Evolutionary conservation across 257 asterid genomes (phyloP), one percentile per base, ranked within the genome.

Genomic region (Gardenia jasminoides): DNA sequence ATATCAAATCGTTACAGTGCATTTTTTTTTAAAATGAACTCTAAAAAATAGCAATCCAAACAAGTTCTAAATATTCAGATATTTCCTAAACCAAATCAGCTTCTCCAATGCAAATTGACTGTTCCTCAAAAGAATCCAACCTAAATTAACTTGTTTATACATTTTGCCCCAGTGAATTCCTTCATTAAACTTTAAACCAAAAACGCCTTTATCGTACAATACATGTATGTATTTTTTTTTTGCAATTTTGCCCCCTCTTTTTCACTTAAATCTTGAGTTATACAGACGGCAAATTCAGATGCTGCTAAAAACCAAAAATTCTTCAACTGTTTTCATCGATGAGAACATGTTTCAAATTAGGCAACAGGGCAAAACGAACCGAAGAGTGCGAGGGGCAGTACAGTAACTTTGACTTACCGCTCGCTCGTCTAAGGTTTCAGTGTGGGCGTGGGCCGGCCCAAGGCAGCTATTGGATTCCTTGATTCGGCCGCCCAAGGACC

Each of bases 391-490:
- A 71, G 72, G 78, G 79, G 80, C 13, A 74, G 69, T 46, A 74
- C 79, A 44, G 83, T 80, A 67, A 80, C 61, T 80, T 74, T 33
- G 79, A 59, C 73, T 62, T 4, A 19, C 10, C 9, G 4, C 6
- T n/a, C 31, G 4, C 67, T 28, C 4, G 20, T 30, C 48, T 1
- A 62, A 19, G 50, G 67, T 76, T 41, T 20, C 61, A 19, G 20
- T n/a, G 47, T 13, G 16, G 43, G 41, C 19, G 43, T 84, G 91
- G 92, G 87, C 96, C 94, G 92, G 92, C 87, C 91, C 91, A 85
- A 83, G 76, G 56, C n/a, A n/a, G n/a, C 70, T 70, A 81, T 84
- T 59, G 90, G 88, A 81, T 81, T 79, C 36, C 70, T 11, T 28
- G 56, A 56, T 46, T 78, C 65, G 59, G 48, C n/a, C 0, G 17